Percentiles rank a stretch among this genome's conserved stretches.
Evolutionary conservation across 345 rosid genomes (phyloP).

Genomic region (Arabidopsis suecica): DNA sequence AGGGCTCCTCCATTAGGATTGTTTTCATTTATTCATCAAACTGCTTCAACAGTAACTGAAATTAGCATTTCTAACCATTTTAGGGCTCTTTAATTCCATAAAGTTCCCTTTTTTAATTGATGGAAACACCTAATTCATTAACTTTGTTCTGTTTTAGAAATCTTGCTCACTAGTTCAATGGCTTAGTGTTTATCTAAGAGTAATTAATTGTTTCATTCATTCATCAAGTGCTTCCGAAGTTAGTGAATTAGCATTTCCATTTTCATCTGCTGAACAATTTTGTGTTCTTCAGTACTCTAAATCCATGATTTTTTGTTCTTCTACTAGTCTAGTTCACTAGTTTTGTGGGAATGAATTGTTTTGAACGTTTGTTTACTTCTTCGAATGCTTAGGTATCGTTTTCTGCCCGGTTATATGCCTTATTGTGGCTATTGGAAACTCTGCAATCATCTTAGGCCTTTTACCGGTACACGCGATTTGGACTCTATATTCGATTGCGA

Average conservation of each 20-base stretch:
- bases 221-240: background rate
- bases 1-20: slow-evolving; percentile 15
- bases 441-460: slow-evolving; percentile 71
- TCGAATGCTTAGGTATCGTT: slow-evolving; percentile 60
- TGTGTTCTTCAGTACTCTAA: slow-evolving; percentile 2
- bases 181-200: background rate
- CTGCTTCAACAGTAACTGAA: slow-evolving; percentile 12
- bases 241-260: slow-evolving; percentile 4
- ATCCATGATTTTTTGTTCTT: background rate
- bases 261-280: slow-evolving; percentile 6
- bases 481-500: slow-evolving; percentile 72
- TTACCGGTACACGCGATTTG: slow-evolving; percentile 64
- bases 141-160: slow-evolving; percentile 9
- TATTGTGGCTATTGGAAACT: slow-evolving; percentile 70
- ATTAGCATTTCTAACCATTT: background rate
- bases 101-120: background rate
- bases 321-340: background rate
- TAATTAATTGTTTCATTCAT: background rate
- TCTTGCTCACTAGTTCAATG: slow-evolving; percentile 23
- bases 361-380: background rate
- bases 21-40: slow-evolving; percentile 22
- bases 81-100: slow-evolving; percentile 19
- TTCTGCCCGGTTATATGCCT: slow-evolving; percentile 78
- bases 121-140: background rate
- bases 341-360: background rate